phyloP scores from a whole-genome alignment of 345 rosid genomes.

The Sisymbrium altissimum region DNA sequence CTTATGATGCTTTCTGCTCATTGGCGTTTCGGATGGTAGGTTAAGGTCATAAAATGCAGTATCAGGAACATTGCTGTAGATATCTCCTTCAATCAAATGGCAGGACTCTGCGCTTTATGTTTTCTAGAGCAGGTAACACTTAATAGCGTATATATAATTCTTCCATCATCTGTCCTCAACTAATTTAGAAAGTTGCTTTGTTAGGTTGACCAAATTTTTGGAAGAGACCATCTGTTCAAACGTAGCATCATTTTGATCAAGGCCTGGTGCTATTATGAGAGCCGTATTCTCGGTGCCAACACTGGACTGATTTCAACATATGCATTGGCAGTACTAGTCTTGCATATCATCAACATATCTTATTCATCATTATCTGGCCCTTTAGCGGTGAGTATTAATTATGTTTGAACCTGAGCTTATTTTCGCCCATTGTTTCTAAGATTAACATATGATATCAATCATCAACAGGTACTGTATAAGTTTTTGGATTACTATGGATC shows the following conservation, averaged over 20 bases:
- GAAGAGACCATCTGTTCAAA: constrained; percentile 74
- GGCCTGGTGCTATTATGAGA: constrained; percentile 93
- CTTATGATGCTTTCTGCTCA: background rate
- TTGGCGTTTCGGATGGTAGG: constrained; percentile 44
- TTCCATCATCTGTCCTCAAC: background rate
- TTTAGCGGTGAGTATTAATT: constrained; percentile 52
- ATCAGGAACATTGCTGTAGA: constrained; percentile 58
- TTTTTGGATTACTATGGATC: constrained; percentile 72
- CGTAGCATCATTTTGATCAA: constrained; percentile 70
- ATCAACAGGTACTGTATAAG: constrained; percentile 54
- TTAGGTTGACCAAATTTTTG: constrained; percentile 60
- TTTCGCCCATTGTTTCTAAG: background rate
- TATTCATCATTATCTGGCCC: constrained; percentile 65
- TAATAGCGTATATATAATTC: background rate
- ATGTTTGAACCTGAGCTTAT: background rate
- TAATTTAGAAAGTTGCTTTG: constrained; percentile 21
- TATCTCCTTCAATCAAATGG: constrained; percentile 79
- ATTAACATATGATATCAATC: background rate
- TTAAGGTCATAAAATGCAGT: constrained; percentile 64
- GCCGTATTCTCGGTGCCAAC: constrained; percentile 83
- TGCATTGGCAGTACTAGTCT: constrained; percentile 70
- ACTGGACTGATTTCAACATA: constrained; percentile 79
- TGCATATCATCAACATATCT: constrained; percentile 63
- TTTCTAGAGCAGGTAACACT: constrained; percentile 64
- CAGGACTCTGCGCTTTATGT: constrained; percentile 67